A percentile compares a stretch with the other conserved stretches of the same genome.
These are phyloP conservation scores for Diaporthe ampelina DNA, from an alignment of 2,329 filamentous ascomycete genomes.

Conservation along the genomic window DNA sequence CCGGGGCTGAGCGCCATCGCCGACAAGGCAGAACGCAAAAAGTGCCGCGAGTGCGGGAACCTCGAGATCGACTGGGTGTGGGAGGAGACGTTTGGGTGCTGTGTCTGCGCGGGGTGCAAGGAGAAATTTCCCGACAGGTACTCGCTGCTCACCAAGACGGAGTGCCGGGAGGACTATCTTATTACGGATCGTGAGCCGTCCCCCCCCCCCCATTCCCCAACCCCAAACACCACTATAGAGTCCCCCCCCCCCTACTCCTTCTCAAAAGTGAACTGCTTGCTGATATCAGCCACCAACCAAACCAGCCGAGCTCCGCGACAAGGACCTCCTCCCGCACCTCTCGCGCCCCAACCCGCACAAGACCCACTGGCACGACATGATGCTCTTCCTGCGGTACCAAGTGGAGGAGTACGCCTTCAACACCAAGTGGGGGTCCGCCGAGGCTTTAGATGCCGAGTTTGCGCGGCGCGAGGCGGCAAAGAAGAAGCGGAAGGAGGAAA, in stretches of 20 bases:
- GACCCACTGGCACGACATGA: constrained; percentile 98
- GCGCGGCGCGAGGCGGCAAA: constrained; percentile 82
- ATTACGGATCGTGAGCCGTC: constrained; percentile 83
- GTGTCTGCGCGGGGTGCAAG: constrained; percentile 87
- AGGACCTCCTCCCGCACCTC: constrained; percentile 87
- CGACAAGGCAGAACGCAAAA: constrained; percentile 74
- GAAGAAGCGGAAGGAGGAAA: constrained; percentile 88
- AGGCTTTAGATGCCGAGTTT: constrained; percentile 90
- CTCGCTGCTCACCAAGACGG: constrained; percentile 94
- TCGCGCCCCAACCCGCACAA: constrained; percentile 95
- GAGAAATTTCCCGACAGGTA: constrained; percentile 94
- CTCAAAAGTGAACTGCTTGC: background rate
- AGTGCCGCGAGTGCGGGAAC: constrained; percentile 85
- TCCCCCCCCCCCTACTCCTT: background rate
- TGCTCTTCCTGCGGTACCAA: constrained; percentile 93
- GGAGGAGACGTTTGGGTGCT: constrained; percentile 84
- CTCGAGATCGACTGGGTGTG: constrained; percentile 96
- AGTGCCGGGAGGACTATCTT: constrained; percentile 94
- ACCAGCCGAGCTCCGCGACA: constrained; percentile 90
- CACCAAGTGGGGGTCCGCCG: constrained; percentile 90
- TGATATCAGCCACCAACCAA: too few species aligned
- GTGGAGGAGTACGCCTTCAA: constrained; percentile 94
- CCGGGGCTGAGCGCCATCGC: constrained; percentile 84
- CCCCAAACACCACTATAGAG: too few species aligned
- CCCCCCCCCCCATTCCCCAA: background rate